phyloP scores from a whole-genome alignment of 192 early-diverging fungal genomes.

The Physocladia obscura region DNA sequence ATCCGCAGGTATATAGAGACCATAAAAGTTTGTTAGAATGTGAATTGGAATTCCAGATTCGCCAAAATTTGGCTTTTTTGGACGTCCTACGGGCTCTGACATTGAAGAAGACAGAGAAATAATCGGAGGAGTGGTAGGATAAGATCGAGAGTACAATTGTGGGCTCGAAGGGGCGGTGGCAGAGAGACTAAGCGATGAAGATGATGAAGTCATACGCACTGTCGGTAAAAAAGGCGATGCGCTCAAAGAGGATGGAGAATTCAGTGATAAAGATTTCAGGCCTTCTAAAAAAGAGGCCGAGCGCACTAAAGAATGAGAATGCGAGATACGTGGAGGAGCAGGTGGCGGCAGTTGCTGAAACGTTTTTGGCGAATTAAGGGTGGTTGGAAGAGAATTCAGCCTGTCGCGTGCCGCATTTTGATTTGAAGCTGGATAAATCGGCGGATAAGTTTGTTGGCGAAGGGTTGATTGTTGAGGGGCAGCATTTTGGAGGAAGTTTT shows the following conservation, averaged over 20 bases:
- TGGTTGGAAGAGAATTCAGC: not conserved
- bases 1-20: not conserved
- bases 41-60: slow-evolving; percentile 2
- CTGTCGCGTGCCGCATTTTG: not conserved
- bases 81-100: not conserved
- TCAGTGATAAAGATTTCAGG: too few relatives aligned
- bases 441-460: not conserved
- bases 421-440: not conserved
- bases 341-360: not conserved
- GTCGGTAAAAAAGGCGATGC: too few relatives aligned
- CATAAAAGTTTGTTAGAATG: slow-evolving; percentile 24
- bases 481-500: not conserved
- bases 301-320: too few relatives aligned
- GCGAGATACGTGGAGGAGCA: not conserved
- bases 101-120: not conserved
- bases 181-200: not conserved
- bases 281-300: too few relatives aligned
- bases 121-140: not conserved
- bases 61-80: not conserved
- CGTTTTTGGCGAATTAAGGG: not conserved
- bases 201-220: too few relatives aligned
- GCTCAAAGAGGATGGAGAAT: too few relatives aligned
- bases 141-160: not conserved
- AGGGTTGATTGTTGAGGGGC: not conserved
- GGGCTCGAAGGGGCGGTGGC: not conserved